phyloP scores from a whole-genome alignment of 768 basidiomycete genomes.

The Gloeopeniophorella convolvens region DNA sequence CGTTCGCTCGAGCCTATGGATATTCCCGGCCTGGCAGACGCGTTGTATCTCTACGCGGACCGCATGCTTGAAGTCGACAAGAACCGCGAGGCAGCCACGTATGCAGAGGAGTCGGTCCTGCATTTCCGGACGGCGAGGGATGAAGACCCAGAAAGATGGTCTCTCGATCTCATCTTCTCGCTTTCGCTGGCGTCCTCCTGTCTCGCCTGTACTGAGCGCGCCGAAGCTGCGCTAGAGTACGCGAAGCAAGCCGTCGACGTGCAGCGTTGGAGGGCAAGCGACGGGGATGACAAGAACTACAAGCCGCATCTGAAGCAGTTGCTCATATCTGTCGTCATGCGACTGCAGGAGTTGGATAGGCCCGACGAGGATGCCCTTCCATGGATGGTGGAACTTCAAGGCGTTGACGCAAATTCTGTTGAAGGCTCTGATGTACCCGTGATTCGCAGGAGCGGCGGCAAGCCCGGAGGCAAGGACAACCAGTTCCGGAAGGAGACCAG shows the following conservation, averaged over 20 bases:
- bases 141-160: neutral
- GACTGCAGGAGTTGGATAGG: neutral
- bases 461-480: neutral
- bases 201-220: conserved; percentile 12
- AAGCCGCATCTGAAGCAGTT: neutral
- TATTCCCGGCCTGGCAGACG: conserved; percentile 4
- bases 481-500: neutral
- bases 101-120: conserved; percentile 8
- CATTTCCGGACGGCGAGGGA: conserved; percentile 6
- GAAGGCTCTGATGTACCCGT: neutral
- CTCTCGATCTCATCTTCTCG: conserved; percentile 5
- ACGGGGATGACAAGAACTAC: neutral
- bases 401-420: neutral
- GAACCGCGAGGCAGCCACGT: conserved; percentile 6
- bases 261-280: neutral
- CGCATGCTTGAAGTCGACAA: conserved; percentile 13
- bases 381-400: conserved; percentile 2
- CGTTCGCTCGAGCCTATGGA: conserved; percentile 1
- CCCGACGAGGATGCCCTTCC: neutral
- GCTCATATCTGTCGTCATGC: conserved; percentile 1
- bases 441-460: neutral
- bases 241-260: conserved; percentile 12
- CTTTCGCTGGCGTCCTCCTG: conserved; percentile 13
- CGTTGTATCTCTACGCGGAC: conserved; percentile 2
- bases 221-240: neutral